Percentiles rank a stretch among this genome's conserved stretches.
Evolutionary conservation across 495 filamentous ascomycete species (phyloP).

Genomic region (Cercophora scortea): DNA sequence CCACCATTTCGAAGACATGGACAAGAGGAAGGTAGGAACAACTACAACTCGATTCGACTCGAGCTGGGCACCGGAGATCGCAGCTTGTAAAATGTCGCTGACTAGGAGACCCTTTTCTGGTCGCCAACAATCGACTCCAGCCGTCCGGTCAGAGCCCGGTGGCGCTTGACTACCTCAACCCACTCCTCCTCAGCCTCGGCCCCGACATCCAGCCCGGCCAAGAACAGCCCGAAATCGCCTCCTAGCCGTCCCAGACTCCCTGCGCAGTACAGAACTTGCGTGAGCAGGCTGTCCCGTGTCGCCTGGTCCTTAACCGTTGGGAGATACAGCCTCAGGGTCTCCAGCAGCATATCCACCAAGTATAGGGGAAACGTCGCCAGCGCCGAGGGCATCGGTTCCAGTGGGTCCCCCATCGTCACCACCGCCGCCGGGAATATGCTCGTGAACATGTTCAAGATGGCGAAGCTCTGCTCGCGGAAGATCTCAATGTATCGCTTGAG

Average conservation of each 20-base stretch:
- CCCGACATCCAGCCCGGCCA: constrained; percentile 56
- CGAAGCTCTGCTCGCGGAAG: constrained; percentile 96
- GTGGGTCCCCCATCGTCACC: constrained; percentile 36
- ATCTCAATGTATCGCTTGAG: constrained; percentile 96
- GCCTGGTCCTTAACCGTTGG: constrained; percentile 75
- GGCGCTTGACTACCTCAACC: constrained; percentile 87
- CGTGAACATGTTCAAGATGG: constrained; percentile 85
- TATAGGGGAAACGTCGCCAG: constrained; percentile 80
- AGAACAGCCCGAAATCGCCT: constrained; percentile 83
- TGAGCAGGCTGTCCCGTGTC: constrained; percentile 77
- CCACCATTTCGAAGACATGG: too few relatives aligned
- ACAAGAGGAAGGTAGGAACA: too few relatives aligned
- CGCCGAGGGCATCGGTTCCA: constrained; percentile 66
- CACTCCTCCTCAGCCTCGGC: constrained; percentile 62
- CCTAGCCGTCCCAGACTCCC: constrained; percentile 87
- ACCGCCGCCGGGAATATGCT: constrained; percentile 66
- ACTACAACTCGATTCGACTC: too few relatives aligned
- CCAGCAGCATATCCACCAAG: constrained; percentile 72
- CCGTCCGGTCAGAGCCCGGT: constrained; percentile 76
- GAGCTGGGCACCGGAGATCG: too few relatives aligned
- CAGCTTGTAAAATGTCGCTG: too few relatives aligned
- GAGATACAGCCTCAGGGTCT: constrained; percentile 71
- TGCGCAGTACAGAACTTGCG: constrained; percentile 92
- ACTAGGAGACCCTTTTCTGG: constrained; percentile 17
- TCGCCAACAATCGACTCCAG: constrained; percentile 72